Percentiles rank a stretch among this genome's conserved stretches.
phyloP scores from a whole-genome alignment of 2,329 filamentous ascomycete species.

The Fusarium sublunatum region DNA sequence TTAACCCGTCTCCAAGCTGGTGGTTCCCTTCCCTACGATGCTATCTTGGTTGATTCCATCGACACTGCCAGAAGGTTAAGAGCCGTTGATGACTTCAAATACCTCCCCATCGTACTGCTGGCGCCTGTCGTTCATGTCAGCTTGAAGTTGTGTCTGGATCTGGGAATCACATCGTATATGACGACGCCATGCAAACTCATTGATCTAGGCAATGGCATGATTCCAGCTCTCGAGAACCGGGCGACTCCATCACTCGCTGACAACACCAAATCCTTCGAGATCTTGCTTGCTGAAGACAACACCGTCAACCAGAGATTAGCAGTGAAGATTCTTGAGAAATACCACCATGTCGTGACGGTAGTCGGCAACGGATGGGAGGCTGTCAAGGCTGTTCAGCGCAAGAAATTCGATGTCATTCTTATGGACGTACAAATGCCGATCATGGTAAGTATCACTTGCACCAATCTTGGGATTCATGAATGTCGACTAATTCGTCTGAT shows the following conservation, averaged over 20 bases:
- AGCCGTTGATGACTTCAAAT: constrained; percentile 94
- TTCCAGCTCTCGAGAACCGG: constrained; percentile 92
- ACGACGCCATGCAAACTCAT: constrained; percentile 95
- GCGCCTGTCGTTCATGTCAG: constrained; percentile 91
- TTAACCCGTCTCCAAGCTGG: constrained; percentile 64
- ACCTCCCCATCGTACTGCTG: constrained; percentile 92
- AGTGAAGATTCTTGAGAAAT: constrained; percentile 97
- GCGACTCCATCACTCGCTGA: constrained; percentile 92
- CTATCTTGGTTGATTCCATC: constrained; percentile 94
- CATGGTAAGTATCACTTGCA: constrained; percentile 71
- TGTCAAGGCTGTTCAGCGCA: constrained; percentile 89
- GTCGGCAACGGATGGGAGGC: constrained; percentile 96
- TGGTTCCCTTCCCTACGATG: constrained; percentile 82
- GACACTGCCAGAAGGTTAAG: constrained; percentile 87
- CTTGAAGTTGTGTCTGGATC: constrained; percentile 90
- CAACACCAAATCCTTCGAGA: constrained; percentile 94
- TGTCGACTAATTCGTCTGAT: constrained; percentile 50
- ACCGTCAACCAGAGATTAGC: constrained; percentile 95
- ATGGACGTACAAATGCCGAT: constrained; percentile 99
- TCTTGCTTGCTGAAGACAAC: constrained; percentile 95
- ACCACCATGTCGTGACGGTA: constrained; percentile 91
- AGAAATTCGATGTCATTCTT: constrained; percentile 93
- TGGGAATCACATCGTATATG: constrained; percentile 99
- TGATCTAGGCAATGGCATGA: constrained; percentile 94
- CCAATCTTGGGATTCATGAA: background rate